These are phyloP conservation scores for Grifola frondosa DNA, from an alignment of 1,284 basidiomycete genomes.

Conservation along the genomic window DNA sequence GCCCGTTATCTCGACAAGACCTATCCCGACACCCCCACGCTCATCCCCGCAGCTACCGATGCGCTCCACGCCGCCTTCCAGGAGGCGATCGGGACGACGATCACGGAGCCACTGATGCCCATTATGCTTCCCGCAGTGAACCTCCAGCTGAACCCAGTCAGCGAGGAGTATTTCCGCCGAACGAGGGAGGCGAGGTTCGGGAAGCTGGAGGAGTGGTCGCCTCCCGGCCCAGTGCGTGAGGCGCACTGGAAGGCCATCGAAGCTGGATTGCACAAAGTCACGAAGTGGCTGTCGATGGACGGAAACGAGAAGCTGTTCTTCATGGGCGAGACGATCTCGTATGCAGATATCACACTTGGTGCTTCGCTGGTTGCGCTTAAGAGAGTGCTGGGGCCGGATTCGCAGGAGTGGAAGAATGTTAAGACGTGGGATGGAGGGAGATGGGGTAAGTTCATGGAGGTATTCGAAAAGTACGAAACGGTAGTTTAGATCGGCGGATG, in stretches of 20 bases:
- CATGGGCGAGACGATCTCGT: constrained; percentile 30
- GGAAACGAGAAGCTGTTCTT: constrained; percentile 28
- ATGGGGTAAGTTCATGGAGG: constrained; percentile 36
- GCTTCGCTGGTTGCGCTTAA: constrained; percentile 32
- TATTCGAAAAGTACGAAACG: constrained; percentile 33
- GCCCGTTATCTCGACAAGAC: constrained; percentile 35
- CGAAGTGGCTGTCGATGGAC: constrained; percentile 32
- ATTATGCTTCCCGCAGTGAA: constrained; percentile 23
- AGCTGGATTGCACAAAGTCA: constrained; percentile 28
- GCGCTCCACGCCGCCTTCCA: constrained; percentile 36
- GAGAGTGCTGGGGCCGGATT: constrained; percentile 34
- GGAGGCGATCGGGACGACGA: constrained; percentile 14
- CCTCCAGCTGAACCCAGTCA: constrained; percentile 30
- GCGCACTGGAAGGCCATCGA: constrained; percentile 34
- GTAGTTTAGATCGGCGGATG: constrained; percentile 6
- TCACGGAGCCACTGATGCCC: constrained; percentile 1
- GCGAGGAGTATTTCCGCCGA: constrained; percentile 38
- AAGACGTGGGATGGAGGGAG: constrained; percentile 36
- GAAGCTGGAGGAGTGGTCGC: constrained; percentile 36
- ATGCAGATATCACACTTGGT: constrained; percentile 38
- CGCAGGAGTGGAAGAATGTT: constrained; percentile 39
- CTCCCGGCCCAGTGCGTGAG: constrained; percentile 25
- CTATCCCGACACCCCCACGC: constrained; percentile 28
- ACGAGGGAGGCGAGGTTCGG: constrained; percentile 37
- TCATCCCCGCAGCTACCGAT: constrained; percentile 24